phyloP scores from a whole-genome alignment of 768 basidiomycete species.

The Tylopilus plumbeoviolaceoides region DNA sequence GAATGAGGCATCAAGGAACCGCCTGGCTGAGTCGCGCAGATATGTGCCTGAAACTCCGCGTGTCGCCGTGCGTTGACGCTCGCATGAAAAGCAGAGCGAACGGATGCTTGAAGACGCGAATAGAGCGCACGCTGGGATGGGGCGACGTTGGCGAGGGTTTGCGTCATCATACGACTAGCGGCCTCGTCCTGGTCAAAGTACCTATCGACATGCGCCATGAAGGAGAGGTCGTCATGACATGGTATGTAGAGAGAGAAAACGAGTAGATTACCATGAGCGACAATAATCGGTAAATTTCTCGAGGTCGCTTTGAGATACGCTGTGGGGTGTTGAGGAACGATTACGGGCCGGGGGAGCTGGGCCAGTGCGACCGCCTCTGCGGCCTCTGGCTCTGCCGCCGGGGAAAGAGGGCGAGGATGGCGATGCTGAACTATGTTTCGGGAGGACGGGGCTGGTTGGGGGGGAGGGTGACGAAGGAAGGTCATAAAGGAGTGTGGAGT shows the following conservation, averaged over 20 bases:
- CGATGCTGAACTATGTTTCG: conserved; percentile 40
- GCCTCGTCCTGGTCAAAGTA: conserved; percentile 81
- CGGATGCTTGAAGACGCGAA: conserved; percentile 80
- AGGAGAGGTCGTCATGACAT: background rate
- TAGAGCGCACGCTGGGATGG: conserved; percentile 85
- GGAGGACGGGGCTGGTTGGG: conserved; percentile 46
- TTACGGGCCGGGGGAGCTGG: conserved; percentile 53
- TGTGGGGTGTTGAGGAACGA: conserved; percentile 68
- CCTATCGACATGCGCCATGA: conserved; percentile 41
- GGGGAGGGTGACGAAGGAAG: conserved; percentile 61
- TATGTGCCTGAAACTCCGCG: conserved; percentile 82
- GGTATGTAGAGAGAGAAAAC: background rate
- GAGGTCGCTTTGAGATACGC: conserved; percentile 60
- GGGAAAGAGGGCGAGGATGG: conserved; percentile 58
- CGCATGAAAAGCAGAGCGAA: conserved; percentile 81
- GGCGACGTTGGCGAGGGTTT: conserved; percentile 73
- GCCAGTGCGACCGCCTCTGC: conserved; percentile 45
- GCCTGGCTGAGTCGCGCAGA: conserved; percentile 74
- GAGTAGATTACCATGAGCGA: conserved; percentile 60
- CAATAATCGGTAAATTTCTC: conserved; percentile 77
- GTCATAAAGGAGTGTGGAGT: conserved; percentile 72
- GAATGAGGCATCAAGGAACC: conserved; percentile 74
- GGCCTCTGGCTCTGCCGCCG: conserved; percentile 44
- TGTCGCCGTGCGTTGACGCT: conserved; percentile 71
- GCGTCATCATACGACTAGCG: conserved; percentile 75